Base-by-base conservation (phyloP, 2,329 filamentous ascomycete genomes). In the Fusarium mundagurra region DNA sequence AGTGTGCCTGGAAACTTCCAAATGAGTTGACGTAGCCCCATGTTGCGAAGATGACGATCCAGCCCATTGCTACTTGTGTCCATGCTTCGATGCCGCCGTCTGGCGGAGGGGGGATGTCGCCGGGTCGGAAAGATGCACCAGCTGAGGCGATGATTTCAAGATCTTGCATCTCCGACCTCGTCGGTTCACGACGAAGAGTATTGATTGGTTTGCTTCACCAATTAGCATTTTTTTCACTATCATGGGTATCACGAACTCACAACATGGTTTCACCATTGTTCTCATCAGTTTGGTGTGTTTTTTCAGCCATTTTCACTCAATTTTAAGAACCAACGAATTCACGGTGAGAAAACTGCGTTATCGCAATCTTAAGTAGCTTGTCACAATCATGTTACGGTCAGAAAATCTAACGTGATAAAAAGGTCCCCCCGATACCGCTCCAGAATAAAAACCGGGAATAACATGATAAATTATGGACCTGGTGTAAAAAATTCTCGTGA, bases 1-100 rank as follows among this genome's bases (percentile, higher is more conserved):
- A 87, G 72, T 85, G 85, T 0, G 81, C 77, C 71, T 87, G 84
- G 59, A 86, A 87, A 33, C 81, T 81, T 6, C 85, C 85, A 51
- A 86, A 87, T 2, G 83, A 83, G 62, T 86, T 86, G 22, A 85
- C 81, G 74, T 85, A 85, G 48, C 85, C 85, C 81, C 84, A 85
- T 6, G 83, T 84, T 8, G 82, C 80, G 41, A 85, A 83, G 22
- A 85, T 81, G 57, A 84, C 80, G 12, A 85, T 80, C 79, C 82
- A 85, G 12, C 81, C 84, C 77, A 82, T 80, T 12, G 77, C 76
- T 5, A 84, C 83, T 69, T 84, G 83, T 0, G 79, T 78, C 83
- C 83, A 85, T 20, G 80, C 81, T 20, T 57, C 55, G 22, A 77
- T 39, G 31, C 79, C 79, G 5, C 77, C 78, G 22, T 81, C 78